Conservation (phyloP, 1,139 yeast genomes). For the Yamadazyma jaroonii region DNA sequence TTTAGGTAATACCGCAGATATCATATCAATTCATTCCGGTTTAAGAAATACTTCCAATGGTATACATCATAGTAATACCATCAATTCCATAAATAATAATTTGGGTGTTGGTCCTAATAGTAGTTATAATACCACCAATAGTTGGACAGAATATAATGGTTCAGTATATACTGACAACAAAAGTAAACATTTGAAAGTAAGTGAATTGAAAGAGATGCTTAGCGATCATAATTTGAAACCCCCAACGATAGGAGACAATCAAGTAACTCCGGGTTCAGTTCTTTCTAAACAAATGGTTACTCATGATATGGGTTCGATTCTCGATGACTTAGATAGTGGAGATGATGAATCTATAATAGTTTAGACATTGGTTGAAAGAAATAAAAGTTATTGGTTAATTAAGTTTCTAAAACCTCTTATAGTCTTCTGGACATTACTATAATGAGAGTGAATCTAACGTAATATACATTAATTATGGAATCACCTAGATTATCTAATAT, state of each 20-base stretch:
- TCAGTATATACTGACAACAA: constrained; percentile 22
- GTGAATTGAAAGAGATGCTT: constrained; percentile 43
- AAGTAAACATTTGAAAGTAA: constrained; percentile 35
- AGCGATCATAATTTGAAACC: constrained; percentile 11
- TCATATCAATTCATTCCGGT: constrained; percentile 43
- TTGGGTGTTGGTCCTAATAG: constrained; percentile 1
- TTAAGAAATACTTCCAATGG: constrained; percentile 14
- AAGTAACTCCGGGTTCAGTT: constrained; percentile 26
- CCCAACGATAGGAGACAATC: constrained; percentile 8
- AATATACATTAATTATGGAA: constrained; percentile 9
- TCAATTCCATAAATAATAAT: constrained; percentile 1
- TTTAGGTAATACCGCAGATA: constrained; percentile 42
- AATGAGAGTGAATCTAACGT: constrained; percentile 4
- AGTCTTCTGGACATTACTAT: too few relatives aligned
- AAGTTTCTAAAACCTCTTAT: too few relatives aligned
- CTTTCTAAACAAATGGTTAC: constrained; percentile 33
- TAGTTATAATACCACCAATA: constrained; percentile 9
- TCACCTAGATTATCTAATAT: too few relatives aligned
- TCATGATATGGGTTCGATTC: constrained; percentile 34
- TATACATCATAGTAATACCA: background rate
- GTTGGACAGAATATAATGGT: constrained; percentile 17
- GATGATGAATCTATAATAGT: constrained; percentile 32
- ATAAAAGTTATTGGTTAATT: too few relatives aligned
- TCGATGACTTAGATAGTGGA: constrained; percentile 39
- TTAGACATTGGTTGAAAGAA: constrained; percentile 6